Percentiles rank a stretch among this genome's conserved stretches.
Evolutionary conservation across 768 basidiomycete species (phyloP).

Genomic region (Russula sp.): DNA sequence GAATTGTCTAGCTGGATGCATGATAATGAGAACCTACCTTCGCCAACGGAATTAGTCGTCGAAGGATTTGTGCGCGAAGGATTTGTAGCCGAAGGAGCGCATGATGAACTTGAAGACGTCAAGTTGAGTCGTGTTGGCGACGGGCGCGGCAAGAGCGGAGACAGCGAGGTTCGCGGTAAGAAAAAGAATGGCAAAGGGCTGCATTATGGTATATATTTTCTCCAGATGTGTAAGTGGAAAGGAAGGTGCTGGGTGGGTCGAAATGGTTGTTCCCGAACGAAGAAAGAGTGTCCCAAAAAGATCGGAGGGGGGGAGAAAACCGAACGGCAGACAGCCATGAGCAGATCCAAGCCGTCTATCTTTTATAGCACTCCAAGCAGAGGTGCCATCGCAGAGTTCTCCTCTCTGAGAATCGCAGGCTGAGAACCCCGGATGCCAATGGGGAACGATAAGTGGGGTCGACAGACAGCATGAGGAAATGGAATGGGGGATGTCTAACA

Average conservation of each 20-base stretch:
- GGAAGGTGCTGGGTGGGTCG: constrained; percentile 31
- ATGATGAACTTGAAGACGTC: too few species aligned
- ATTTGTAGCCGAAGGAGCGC: too few species aligned
- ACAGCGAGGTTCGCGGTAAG: constrained; percentile 43
- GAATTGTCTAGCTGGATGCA: constrained; percentile 11
- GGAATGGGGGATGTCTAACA: too few species aligned
- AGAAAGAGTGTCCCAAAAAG: constrained; percentile 21
- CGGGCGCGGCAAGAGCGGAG: constrained; percentile 6
- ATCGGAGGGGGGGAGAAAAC: constrained; percentile 27
- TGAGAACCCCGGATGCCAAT: too few species aligned
- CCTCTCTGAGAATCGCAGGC: too few species aligned
- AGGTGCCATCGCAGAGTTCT: background rate
- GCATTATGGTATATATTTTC: constrained; percentile 35
- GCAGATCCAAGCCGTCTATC: background rate
- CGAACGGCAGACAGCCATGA: background rate
- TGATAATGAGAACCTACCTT: constrained; percentile 39
- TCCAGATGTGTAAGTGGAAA: constrained; percentile 5
- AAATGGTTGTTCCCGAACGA: too few species aligned
- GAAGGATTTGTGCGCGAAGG: too few species aligned
- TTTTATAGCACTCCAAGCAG: constrained; percentile 6
- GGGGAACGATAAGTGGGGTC: too few species aligned
- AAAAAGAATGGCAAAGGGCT: constrained; percentile 45
- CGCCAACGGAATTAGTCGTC: too few species aligned
- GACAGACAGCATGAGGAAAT: too few species aligned
- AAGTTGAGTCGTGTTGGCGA: background rate